Evolutionary conservation across 441 rosid genomes (phyloP).

Genomic region (Melastoma candidum): DNA sequence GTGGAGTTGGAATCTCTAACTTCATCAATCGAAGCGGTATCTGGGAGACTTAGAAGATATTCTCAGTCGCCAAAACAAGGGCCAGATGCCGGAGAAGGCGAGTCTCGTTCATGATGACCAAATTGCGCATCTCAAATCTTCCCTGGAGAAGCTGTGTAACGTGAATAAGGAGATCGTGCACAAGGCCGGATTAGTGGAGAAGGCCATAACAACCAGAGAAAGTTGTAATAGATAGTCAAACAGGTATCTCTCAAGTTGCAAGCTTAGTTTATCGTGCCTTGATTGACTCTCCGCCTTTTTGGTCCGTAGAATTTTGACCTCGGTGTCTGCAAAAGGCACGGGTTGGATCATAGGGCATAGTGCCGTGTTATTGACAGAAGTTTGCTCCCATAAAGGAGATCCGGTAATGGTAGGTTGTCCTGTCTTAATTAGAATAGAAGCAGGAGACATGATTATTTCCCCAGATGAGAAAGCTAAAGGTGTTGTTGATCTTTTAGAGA

Average conservation of each 20-base stretch:
- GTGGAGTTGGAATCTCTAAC: slow-evolving; percentile 71
- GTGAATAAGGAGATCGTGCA: slow-evolving; percentile 60
- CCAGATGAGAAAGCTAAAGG: not conserved
- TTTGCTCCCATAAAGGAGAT: no score
- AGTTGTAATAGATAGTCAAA: slow-evolving; percentile 18
- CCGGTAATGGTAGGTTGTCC: no score
- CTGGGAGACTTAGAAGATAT: slow-evolving; percentile 51
- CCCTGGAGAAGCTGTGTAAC: slow-evolving; percentile 59
- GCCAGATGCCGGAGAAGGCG: slow-evolving; percentile 21
- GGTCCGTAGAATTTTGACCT: no score
- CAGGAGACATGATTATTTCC: not conserved
- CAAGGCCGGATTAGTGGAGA: slow-evolving; percentile 62
- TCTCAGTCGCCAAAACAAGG: slow-evolving; percentile 31
- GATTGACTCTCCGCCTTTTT: no score
- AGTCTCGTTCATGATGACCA: slow-evolving; percentile 41
- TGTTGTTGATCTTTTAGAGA: not conserved
- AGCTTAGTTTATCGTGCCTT: no score
- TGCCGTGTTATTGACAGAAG: no score
- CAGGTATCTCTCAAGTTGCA: not conserved
- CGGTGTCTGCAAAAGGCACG: no score
- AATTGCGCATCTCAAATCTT: slow-evolving; percentile 60
- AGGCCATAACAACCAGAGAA: slow-evolving; percentile 47
- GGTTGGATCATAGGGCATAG: no score
- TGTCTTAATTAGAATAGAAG: not conserved
- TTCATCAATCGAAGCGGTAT: slow-evolving; percentile 56